These are phyloP conservation scores for Paraphysoderma sedebokerense DNA, from an alignment of 371 early-diverging fungal genomes.

Conservation along the genomic window DNA sequence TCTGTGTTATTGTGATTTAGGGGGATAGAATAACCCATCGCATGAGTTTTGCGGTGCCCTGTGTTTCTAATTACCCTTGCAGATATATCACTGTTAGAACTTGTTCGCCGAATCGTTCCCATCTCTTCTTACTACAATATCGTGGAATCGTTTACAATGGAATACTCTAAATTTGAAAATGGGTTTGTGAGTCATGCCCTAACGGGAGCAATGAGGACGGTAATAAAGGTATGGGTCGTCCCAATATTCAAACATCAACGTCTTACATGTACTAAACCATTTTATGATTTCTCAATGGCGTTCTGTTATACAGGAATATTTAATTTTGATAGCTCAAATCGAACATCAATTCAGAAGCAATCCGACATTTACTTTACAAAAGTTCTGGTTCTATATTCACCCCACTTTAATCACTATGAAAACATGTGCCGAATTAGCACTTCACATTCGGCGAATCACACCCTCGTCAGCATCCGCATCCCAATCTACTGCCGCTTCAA, in stretches of 20 bases:
- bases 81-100: slow-evolving; percentile 58
- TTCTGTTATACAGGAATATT: slow-evolving; percentile 39
- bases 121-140: slow-evolving; percentile 50
- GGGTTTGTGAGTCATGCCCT: slow-evolving; percentile 84
- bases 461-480: not conserved
- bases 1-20: slow-evolving; percentile 2
- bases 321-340: slow-evolving; percentile 69
- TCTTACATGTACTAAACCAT: not conserved
- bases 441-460: not conserved
- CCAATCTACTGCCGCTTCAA: not conserved
- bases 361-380: slow-evolving; percentile 61
- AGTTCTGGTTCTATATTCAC: slow-evolving; percentile 69
- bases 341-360: slow-evolving; percentile 64
- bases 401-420: slow-evolving; percentile 57
- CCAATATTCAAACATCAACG: not conserved
- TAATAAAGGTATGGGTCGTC: slow-evolving; percentile 34
- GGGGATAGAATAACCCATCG: not conserved
- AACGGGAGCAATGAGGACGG: slow-evolving; percentile 48
- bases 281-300: not conserved
- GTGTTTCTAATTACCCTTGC: not conserved
- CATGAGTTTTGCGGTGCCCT: too few species aligned
- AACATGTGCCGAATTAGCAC: not conserved
- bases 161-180: slow-evolving; percentile 51
- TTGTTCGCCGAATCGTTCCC: slow-evolving; percentile 56
- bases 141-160: slow-evolving; percentile 50